These are phyloP conservation scores for Bonia amplexicaulis DNA, from an alignment of 176 grass and related monocot genomes.

Conservation along the genomic window DNA sequence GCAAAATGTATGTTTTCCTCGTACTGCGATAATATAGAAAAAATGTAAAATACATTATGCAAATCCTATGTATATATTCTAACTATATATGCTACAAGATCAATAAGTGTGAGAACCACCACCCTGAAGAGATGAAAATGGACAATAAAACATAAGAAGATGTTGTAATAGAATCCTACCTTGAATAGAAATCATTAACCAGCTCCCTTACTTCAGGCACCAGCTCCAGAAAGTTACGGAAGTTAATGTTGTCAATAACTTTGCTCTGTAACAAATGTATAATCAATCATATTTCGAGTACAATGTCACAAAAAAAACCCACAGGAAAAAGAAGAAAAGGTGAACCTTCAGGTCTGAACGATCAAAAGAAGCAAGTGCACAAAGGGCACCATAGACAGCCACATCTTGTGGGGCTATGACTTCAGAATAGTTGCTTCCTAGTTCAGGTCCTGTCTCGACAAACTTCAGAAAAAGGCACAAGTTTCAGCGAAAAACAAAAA, in stretches of 20 bases:
- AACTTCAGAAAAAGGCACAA: conserved; percentile 44
- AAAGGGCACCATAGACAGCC: conserved; percentile 91
- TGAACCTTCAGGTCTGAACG: conserved; percentile 92
- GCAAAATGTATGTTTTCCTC: not conserved
- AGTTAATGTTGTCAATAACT: conserved; percentile 91
- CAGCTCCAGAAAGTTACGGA: conserved; percentile 95
- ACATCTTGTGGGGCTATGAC: conserved; percentile 97
- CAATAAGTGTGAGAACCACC: not conserved
- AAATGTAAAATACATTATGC: not conserved
- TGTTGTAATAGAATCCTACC: conserved; percentile 37
- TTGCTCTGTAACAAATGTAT: conserved; percentile 58
- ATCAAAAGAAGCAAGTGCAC: conserved; percentile 96
- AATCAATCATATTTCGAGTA: conserved; percentile 7
- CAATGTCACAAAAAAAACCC: not conserved
- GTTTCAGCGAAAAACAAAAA: not conserved
- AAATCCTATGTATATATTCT: not conserved
- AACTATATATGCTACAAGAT: not conserved
- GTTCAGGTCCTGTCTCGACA: conserved; percentile 87
- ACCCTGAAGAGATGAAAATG: not conserved
- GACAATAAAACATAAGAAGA: conserved; percentile 1
- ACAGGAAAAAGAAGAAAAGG: conserved; percentile 15
- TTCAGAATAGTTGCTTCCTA: conserved; percentile 87
- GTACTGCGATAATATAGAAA: not conserved
- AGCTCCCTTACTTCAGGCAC: conserved; percentile 97
- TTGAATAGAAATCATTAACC: conserved; percentile 98